A percentile compares a stretch with the other conserved stretches of the same genome.
phyloP scores from a whole-genome alignment of 768 basidiomycete genomes.

The Artomyces pyxidatus region DNA sequence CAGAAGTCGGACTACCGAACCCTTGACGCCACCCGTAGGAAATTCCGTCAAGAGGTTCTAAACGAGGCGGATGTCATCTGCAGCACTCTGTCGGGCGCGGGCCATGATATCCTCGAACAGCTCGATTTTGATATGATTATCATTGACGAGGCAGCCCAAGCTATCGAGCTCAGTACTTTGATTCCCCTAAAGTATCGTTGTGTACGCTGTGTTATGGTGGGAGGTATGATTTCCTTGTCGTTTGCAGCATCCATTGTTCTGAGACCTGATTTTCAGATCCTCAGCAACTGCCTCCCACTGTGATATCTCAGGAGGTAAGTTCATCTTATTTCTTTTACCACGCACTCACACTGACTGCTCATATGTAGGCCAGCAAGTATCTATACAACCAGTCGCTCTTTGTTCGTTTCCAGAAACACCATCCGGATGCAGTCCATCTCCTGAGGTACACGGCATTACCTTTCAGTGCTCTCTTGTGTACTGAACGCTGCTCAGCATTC shows the following conservation, averaged over 20 bases:
- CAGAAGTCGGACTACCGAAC: slow-evolving; percentile 73
- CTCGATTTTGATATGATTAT: slow-evolving; percentile 93
- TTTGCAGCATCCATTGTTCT: neutral
- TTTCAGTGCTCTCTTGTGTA: no score
- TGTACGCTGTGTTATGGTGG: slow-evolving; percentile 85
- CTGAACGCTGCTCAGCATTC: no score
- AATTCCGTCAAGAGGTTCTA: slow-evolving; percentile 67
- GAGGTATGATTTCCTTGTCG: slow-evolving; percentile 38
- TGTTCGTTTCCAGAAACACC: slow-evolving; percentile 76
- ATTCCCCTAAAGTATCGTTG: slow-evolving; percentile 90
- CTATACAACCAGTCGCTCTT: slow-evolving; percentile 90
- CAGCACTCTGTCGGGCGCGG: slow-evolving; percentile 86
- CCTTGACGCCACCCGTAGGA: slow-evolving; percentile 74
- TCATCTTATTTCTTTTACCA: slow-evolving; percentile 16
- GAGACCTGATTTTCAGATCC: slow-evolving; percentile 49
- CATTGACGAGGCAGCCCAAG: slow-evolving; percentile 97
- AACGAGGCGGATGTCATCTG: slow-evolving; percentile 91
- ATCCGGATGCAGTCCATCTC: slow-evolving; percentile 81
- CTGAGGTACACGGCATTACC: slow-evolving; percentile 69
- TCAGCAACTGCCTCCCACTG: slow-evolving; percentile 93
- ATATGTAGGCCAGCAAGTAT: slow-evolving; percentile 49
- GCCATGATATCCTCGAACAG: slow-evolving; percentile 75
- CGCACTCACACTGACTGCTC: neutral
- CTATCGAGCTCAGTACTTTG: slow-evolving; percentile 88
- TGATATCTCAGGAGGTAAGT: slow-evolving; percentile 53